A percentile compares a stretch with the other conserved stretches of the same genome.
Evolutionary conservation across 2,329 filamentous ascomycete species (phyloP).

Genomic region (Magnaporthales sp.): DNA sequence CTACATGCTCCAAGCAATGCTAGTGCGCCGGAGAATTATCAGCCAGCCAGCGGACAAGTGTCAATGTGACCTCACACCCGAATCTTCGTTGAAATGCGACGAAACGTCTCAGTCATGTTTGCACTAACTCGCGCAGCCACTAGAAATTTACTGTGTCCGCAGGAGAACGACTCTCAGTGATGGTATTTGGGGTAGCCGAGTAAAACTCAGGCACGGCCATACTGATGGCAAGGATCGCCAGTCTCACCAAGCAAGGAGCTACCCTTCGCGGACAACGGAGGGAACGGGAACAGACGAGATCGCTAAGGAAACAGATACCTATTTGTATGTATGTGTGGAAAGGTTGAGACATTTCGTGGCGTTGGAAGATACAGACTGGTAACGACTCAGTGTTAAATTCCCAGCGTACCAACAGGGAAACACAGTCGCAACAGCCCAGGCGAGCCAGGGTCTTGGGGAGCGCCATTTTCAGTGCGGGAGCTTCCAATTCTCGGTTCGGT

Average conservation of each 20-base stretch:
- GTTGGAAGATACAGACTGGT: neutral
- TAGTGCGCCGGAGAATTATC: neutral
- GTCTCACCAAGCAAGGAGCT: neutral
- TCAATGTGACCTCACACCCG: neutral
- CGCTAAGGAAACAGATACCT: neutral
- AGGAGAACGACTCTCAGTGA: neutral
- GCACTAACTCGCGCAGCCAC: neutral
- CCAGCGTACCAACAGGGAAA: neutral
- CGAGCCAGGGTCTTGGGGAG: neutral
- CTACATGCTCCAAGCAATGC: neutral
- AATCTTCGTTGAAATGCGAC: neutral
- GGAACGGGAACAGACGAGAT: neutral
- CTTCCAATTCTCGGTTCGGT: neutral
- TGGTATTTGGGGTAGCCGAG: neutral
- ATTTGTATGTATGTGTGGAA: too few species aligned
- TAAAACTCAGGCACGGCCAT: neutral
- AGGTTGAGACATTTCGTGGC: neutral
- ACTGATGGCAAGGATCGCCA: neutral
- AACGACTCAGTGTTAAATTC: neutral
- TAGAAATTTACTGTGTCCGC: neutral
- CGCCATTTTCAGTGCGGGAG: neutral
- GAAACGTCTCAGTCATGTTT: neutral
- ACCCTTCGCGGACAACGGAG: neutral
- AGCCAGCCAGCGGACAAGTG: neutral
- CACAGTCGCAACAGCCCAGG: neutral